phyloP scores from a whole-genome alignment of 306 rosid genomes.

The Cicer cuneatum region DNA sequence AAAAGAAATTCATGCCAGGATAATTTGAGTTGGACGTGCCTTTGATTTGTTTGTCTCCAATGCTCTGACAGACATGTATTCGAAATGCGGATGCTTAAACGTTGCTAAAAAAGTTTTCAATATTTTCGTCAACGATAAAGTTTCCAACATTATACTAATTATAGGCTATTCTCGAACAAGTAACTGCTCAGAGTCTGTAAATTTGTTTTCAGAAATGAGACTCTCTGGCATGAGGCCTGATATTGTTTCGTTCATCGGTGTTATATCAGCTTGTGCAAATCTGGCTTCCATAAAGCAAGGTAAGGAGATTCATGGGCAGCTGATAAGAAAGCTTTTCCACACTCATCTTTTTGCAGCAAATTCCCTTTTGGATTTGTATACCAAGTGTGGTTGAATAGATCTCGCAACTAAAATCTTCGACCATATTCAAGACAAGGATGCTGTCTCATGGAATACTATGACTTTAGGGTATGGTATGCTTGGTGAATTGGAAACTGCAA shows the following conservation, averaged over 20 bases:
- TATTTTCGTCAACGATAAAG: conserved; percentile 63
- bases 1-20: conserved; percentile 79
- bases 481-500: conserved; percentile 76
- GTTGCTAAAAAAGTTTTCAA: conserved; percentile 75
- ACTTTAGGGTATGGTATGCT: conserved; percentile 88
- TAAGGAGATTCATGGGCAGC: conserved; percentile 77
- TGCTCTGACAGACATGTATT: conserved; percentile 86
- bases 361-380: conserved; percentile 80
- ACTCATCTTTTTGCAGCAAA: conserved; percentile 72
- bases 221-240: conserved; percentile 61
- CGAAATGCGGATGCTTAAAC: conserved; percentile 65
- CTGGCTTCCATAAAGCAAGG: conserved; percentile 76
- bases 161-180: conserved; percentile 74
- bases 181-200: conserved; percentile 63
- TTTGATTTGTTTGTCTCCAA: conserved; percentile 76
- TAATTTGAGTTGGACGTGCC: conserved; percentile 53
- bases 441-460: conserved; percentile 95
- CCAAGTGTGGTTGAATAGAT: conserved; percentile 83
- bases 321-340: conserved; percentile 56
- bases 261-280: conserved; percentile 81
- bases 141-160: conserved; percentile 79
- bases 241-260: conserved; percentile 79
- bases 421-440: conserved; percentile 64
- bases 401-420: conserved; percentile 72
- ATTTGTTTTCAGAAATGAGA: conserved; percentile 77